Evolutionary conservation across 2,329 filamentous ascomycete genomes (phyloP), one percentile per base, ranked within the genome.

Genomic region (Aureobasidium uvarum): DNA sequence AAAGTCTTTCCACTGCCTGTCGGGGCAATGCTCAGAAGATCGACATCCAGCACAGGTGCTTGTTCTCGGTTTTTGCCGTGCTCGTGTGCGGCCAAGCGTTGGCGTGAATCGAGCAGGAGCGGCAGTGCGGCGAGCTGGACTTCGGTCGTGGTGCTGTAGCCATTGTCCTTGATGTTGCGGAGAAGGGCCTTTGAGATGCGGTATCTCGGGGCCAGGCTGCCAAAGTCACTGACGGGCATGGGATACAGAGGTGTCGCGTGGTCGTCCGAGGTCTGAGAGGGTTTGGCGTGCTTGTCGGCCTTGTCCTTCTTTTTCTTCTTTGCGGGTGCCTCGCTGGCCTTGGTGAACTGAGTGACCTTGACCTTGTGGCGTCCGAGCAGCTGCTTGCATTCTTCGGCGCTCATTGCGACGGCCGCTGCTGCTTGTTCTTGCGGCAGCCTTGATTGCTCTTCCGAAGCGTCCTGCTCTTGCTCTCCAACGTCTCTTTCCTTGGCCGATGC

Each of bases 1-100:
- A 99, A 81, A 0, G 95, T 99, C 81, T 99, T 99, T 51, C 95
- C 95, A 75, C 94, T 98, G 28, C 95, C 95, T 0, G 95, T 99
- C 1, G 95, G 95, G 3, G 95, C 95, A 50, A 98, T 87, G 0
- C 91, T 91, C 68, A 99, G 77, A 45, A 99, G 86, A 79, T 99
- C 89, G 5, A 94, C 36, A 38, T 67, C 64, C 43, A 67, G 64
- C 3, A 58, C 41, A 31, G 66, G 23, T 77, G 76, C 25, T 74
- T 60, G 48, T 36, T 65, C 50, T 31, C 31, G 25, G 67, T 64
- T 65, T 68, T 68, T 23, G 69, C 73, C 67, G 36, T 86, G 77
- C 0, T 84, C 84, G 65, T 76, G 20, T 25, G 51, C 13, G 28
- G 16, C 23, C 16, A 48, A 13, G 7, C 33, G 33, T 39, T 45